phyloP scores from a whole-genome alignment of 768 basidiomycete genomes.

The Phlebiopsis flavidoalba region DNA sequence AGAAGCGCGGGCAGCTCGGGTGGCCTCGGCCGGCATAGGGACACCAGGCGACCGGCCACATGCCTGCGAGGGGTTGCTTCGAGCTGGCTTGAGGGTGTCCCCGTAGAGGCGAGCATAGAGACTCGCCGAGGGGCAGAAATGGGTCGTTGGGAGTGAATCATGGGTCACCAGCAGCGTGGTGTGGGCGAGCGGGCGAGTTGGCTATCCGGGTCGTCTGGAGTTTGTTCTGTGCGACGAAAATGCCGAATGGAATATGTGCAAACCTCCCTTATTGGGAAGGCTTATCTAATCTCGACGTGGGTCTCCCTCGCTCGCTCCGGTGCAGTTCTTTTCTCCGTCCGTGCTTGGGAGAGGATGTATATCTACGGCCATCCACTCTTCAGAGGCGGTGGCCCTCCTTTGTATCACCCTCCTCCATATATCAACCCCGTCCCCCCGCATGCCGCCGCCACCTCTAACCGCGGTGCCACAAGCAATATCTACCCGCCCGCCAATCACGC shows the following conservation, averaged over 20 bases:
- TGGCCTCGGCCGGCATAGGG: background rate
- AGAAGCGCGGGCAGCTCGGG: background rate
- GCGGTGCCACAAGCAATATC: slow-evolving; percentile 7
- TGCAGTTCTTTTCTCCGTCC: slow-evolving; percentile 4
- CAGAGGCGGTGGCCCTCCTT: slow-evolving; percentile 1
- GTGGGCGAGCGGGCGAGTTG: background rate
- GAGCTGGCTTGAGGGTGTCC: background rate
- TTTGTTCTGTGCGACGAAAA: slow-evolving; percentile 2
- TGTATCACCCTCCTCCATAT: background rate
- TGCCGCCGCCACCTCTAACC: background rate
- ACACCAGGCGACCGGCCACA: background rate
- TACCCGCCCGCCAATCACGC: slow-evolving; percentile 5
- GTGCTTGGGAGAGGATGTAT: slow-evolving; percentile 1
- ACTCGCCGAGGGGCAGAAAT: background rate
- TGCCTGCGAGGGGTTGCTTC: background rate
- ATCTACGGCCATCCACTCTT: slow-evolving; percentile 2
- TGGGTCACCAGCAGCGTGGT: background rate
- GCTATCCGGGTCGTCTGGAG: background rate
- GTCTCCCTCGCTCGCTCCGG: background rate
- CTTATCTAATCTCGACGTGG: slow-evolving; percentile 6
- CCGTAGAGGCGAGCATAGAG: background rate
- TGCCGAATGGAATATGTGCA: background rate
- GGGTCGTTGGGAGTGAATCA: background rate
- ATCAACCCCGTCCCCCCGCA: background rate
- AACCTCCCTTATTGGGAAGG: background rate